Percentiles rank a stretch among this genome's conserved stretches.
These are phyloP conservation scores for Agaricus blazei DNA, from an alignment of 768 basidiomycete species.

Conservation along the genomic window DNA sequence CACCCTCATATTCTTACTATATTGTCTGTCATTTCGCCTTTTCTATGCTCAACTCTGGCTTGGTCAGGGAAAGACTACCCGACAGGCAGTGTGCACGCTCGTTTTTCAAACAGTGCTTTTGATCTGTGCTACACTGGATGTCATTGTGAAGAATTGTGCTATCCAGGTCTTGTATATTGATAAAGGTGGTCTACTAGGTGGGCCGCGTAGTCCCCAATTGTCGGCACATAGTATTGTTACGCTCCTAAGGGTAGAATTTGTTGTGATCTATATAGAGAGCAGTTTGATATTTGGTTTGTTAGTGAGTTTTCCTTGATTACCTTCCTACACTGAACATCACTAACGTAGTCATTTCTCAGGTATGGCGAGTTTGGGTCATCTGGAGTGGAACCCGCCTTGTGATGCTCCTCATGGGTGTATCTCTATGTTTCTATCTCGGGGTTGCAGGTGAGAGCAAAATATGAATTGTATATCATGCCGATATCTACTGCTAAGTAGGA, in stretches of 20 bases:
- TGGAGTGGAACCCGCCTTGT: not conserved
- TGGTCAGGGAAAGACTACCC: too few species aligned
- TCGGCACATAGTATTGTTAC: not conserved
- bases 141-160: not conserved
- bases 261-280: not conserved
- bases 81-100: not conserved
- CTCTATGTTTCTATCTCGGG: not conserved
- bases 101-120: not conserved
- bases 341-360: not conserved
- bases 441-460: not conserved
- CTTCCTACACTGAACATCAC: too few species aligned
- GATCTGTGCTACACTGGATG: not conserved
- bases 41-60: not conserved
- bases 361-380: not conserved
- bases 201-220: not conserved
- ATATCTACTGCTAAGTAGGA: too few species aligned
- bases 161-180: not conserved
- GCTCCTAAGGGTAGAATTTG: not conserved
- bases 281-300: not conserved
- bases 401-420: not conserved
- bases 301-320: not conserved
- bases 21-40: not conserved
- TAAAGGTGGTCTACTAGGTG: not conserved
- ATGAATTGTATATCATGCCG: not conserved
- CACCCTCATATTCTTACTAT: not conserved